Conservation (phyloP, 345 rosid species). For the Jatropha curcas region DNA sequence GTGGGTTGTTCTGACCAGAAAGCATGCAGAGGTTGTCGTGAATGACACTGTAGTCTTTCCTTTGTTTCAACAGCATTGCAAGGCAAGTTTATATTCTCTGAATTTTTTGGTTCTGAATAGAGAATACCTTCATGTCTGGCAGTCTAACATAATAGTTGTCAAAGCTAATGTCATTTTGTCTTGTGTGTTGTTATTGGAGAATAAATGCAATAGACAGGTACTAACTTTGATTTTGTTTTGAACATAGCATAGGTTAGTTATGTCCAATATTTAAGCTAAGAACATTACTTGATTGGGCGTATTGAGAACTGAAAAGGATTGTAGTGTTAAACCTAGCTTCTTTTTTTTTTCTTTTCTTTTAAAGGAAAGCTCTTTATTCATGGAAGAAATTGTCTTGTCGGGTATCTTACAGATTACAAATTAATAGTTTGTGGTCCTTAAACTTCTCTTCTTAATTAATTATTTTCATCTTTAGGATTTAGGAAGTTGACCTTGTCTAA, state of each 20-base stretch:
- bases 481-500: neutral
- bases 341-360: too few species aligned
- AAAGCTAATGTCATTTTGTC: neutral
- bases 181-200: neutral
- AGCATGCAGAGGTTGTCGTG: slow-evolving; percentile 84
- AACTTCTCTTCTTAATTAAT: neutral
- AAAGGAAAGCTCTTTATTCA: neutral
- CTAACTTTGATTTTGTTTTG: neutral
- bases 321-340: neutral
- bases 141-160: neutral
- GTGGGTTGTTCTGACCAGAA: slow-evolving; percentile 92
- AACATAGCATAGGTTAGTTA: neutral
- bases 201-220: neutral
- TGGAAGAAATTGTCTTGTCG: neutral
- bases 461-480: neutral
- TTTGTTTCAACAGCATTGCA: slow-evolving; percentile 85
- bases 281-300: neutral
- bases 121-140: neutral
- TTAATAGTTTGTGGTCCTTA: neutral
- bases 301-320: neutral
- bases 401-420: neutral
- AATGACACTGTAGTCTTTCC: slow-evolving; percentile 79
- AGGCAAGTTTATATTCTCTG: slow-evolving; percentile 49
- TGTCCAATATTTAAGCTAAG: neutral
- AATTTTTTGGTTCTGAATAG: neutral